Conservation (phyloP, 768 basidiomycete genomes). For the Leccinum arenicola region DNA sequence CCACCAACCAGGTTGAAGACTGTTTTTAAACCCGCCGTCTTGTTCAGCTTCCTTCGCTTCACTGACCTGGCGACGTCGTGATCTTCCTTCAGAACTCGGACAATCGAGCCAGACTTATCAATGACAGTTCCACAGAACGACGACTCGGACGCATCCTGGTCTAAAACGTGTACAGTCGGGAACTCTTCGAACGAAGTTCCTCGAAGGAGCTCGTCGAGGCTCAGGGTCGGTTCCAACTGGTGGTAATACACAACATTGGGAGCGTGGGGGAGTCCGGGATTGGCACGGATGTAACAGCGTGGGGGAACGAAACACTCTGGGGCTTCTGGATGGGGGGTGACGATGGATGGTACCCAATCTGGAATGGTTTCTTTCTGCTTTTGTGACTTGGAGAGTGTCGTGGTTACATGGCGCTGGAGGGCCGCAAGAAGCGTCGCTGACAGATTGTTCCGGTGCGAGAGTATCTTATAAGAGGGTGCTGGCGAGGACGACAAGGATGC, state of each 20-base stretch:
- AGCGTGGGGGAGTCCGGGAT: slow-evolving; percentile 25
- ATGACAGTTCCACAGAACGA: slow-evolving; percentile 60
- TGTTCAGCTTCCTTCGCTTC: slow-evolving; percentile 59
- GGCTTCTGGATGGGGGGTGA: slow-evolving; percentile 52
- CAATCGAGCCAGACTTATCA: slow-evolving; percentile 46
- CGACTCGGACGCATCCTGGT: slow-evolving; percentile 38
- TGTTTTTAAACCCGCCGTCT: slow-evolving; percentile 49
- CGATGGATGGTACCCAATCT: slow-evolving; percentile 54
- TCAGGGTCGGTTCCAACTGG: slow-evolving; percentile 49
- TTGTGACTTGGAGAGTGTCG: slow-evolving; percentile 18
- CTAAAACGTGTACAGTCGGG: slow-evolving; percentile 78
- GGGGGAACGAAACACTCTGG: slow-evolving; percentile 55
- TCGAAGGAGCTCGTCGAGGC: slow-evolving; percentile 48
- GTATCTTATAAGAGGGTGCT: slow-evolving; percentile 44
- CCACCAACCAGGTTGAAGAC: slow-evolving; percentile 57
- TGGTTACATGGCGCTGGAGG: slow-evolving; percentile 43
- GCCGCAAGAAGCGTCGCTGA: slow-evolving; percentile 46
- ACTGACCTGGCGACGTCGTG: slow-evolving; percentile 32
- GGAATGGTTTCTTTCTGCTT: slow-evolving; percentile 52
- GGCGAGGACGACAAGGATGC: slow-evolving; percentile 35
- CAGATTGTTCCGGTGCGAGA: slow-evolving; percentile 64
- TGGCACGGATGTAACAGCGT: slow-evolving; percentile 58
- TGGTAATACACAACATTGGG: slow-evolving; percentile 45
- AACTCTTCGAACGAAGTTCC: slow-evolving; percentile 77
- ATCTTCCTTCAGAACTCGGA: slow-evolving; percentile 9